Evolutionary conservation across 2,329 filamentous ascomycete species (phyloP).

Genomic region (Alternaria ventricosa): DNA sequence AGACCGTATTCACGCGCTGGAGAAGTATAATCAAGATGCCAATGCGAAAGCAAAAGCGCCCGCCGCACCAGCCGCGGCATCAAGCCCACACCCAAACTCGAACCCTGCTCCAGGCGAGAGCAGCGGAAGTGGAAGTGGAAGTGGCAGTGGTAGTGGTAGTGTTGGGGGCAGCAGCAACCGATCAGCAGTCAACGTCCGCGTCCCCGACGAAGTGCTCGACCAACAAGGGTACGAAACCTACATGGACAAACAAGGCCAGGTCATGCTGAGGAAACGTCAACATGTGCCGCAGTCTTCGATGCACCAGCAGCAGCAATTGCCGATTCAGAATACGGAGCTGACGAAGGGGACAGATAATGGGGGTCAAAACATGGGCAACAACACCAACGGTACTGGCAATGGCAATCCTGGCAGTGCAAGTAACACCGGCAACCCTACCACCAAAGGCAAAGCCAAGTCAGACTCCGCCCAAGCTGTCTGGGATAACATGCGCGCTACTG

Average conservation of each 20-base stretch:
- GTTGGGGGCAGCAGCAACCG: conserved; percentile 3
- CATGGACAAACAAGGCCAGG: conserved; percentile 57
- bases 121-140: not conserved
- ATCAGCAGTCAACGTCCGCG: conserved; percentile 40
- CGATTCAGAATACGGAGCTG: conserved; percentile 7
- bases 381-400: not conserved
- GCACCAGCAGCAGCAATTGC: not conserved
- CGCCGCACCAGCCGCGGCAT: not conserved
- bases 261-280: conserved; percentile 55
- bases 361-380: not conserved
- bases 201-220: conserved; percentile 57
- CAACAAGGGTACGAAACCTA: conserved; percentile 59
- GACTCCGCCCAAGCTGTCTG: conserved; percentile 22
- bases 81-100: not conserved
- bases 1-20: conserved; percentile 71
- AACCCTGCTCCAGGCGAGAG: not conserved
- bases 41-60: conserved; percentile 20
- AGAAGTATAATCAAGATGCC: conserved; percentile 35
- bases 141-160: not conserved
- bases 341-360: conserved; percentile 11
- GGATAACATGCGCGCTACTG: not conserved
- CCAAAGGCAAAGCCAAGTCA: conserved; percentile 31
- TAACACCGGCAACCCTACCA: not conserved
- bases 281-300: conserved; percentile 10
- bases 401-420: not conserved